phyloP scores from a whole-genome alignment of 2,329 filamentous ascomycete species.

The Monilinia aucupariae region DNA sequence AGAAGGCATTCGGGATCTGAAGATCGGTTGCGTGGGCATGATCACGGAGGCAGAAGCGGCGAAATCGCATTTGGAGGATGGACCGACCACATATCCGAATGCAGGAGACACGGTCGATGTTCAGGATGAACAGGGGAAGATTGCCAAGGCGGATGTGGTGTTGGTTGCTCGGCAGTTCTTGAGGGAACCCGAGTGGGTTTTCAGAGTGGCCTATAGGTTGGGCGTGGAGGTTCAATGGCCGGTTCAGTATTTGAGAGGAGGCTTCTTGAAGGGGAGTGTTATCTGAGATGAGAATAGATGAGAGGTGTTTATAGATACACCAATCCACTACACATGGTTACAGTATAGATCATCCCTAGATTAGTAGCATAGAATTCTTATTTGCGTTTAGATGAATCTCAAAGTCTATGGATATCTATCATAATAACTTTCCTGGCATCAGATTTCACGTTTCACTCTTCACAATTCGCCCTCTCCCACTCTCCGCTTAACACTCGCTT shows the following conservation, averaged over 20 bases:
- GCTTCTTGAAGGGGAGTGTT: constrained; percentile 28
- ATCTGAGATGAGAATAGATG: constrained; percentile 19
- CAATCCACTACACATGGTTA: neutral
- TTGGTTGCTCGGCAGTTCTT: constrained; percentile 70
- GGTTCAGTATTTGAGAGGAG: constrained; percentile 26
- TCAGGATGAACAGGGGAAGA: constrained; percentile 26
- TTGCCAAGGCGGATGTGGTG: constrained; percentile 59
- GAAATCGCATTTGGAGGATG: constrained; percentile 40
- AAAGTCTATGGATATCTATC: neutral
- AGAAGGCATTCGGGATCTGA: constrained; percentile 48
- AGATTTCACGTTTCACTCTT: neutral
- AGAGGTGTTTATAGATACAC: neutral
- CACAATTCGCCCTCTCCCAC: too few relatives aligned
- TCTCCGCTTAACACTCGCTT: fast-evolving
- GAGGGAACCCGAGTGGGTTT: constrained; percentile 74
- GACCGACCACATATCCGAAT: constrained; percentile 33
- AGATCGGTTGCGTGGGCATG: constrained; percentile 69
- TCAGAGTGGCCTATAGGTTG: constrained; percentile 66
- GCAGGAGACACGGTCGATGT: constrained; percentile 41
- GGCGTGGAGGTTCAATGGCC: constrained; percentile 67
- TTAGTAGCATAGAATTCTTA: neutral
- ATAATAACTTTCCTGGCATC: neutral
- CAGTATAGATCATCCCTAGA: neutral
- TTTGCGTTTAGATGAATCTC: neutral
- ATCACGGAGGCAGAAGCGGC: constrained; percentile 57